Conservation (phyloP, 73 alveolate species). For the Halteria grandinella region DNA sequence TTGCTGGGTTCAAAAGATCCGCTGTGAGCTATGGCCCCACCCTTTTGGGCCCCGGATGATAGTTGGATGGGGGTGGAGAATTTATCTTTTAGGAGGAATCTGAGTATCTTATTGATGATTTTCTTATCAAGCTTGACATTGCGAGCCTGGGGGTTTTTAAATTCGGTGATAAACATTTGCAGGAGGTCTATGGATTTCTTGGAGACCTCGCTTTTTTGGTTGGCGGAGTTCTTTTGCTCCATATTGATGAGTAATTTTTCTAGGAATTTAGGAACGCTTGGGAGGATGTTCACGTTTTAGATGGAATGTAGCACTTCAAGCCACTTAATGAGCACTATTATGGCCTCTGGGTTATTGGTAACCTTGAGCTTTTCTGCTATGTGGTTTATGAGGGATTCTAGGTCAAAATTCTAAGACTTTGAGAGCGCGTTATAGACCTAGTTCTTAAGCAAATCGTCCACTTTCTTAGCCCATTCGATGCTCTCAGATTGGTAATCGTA, state of each 20-base stretch:
- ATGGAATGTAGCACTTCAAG: slow-evolving; percentile 65
- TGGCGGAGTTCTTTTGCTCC: not conserved
- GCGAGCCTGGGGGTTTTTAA: slow-evolving; percentile 33
- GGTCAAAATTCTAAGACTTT: slow-evolving; percentile 56
- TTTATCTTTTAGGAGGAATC: slow-evolving; percentile 50
- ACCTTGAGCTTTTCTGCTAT: slow-evolving; percentile 45
- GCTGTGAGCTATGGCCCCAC: not conserved
- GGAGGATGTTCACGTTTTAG: slow-evolving; percentile 63
- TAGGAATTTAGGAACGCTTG: slow-evolving; percentile 63
- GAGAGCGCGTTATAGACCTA: slow-evolving; percentile 59
- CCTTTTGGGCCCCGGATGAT: too few relatives aligned
- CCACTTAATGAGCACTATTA: slow-evolving; percentile 63
- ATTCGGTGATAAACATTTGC: slow-evolving; percentile 53
- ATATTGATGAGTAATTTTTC: slow-evolving; percentile 53
- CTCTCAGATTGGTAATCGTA: slow-evolving; percentile 56
- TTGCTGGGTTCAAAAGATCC: not conserved
- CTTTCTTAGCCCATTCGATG: slow-evolving; percentile 74
- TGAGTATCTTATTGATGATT: slow-evolving; percentile 38
- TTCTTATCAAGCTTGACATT: slow-evolving; percentile 59
- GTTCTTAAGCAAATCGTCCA: slow-evolving; percentile 66
- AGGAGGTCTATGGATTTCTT: slow-evolving; percentile 54
- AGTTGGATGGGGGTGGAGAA: too few relatives aligned
- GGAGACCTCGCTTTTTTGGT: slow-evolving; percentile 50
- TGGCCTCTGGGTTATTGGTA: slow-evolving; percentile 55
- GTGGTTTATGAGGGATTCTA: slow-evolving; percentile 56